These are phyloP conservation scores for Zancudomyces culisetae DNA, from an alignment of 371 early-diverging fungal genomes.

Conservation along the genomic window DNA sequence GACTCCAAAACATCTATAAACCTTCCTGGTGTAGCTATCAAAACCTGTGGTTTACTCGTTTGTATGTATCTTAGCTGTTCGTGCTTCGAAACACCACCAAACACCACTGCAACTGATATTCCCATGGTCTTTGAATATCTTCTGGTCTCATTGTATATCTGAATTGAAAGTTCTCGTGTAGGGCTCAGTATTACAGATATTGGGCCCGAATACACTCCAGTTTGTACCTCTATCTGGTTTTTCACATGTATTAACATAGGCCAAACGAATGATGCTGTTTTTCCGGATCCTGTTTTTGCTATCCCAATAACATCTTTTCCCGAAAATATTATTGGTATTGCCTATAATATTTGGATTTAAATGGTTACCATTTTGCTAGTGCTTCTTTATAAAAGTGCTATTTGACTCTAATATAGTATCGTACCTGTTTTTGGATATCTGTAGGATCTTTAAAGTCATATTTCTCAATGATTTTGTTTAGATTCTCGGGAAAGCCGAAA, in stretches of 20 bases:
- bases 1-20: constrained; percentile 2
- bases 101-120: constrained; percentile 30
- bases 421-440: constrained; percentile 50
- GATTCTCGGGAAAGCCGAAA: constrained; percentile 58
- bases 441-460: constrained; percentile 52
- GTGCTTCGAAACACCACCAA: constrained; percentile 71
- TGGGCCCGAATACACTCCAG: constrained; percentile 30
- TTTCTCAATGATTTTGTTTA: constrained; percentile 38
- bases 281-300: constrained; percentile 98
- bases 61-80: constrained; percentile 53
- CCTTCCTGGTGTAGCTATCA: constrained; percentile 80
- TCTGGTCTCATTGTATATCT: constrained; percentile 35
- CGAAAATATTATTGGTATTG: constrained; percentile 20
- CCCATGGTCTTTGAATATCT: constrained; percentile 24
- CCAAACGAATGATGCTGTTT: constrained; percentile 84
- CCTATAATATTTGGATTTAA: neutral
- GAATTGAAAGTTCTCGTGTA: constrained; percentile 96
- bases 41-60: constrained; percentile 62
- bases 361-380: neutral
- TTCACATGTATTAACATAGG: constrained; percentile 48
- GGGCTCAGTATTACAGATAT: constrained; percentile 74
- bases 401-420: neutral
- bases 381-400: neutral
- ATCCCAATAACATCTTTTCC: constrained; percentile 67
- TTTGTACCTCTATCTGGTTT: constrained; percentile 29